phyloP scores from a whole-genome alignment of 2,329 filamentous ascomycete species.

The Nemania serpens region DNA sequence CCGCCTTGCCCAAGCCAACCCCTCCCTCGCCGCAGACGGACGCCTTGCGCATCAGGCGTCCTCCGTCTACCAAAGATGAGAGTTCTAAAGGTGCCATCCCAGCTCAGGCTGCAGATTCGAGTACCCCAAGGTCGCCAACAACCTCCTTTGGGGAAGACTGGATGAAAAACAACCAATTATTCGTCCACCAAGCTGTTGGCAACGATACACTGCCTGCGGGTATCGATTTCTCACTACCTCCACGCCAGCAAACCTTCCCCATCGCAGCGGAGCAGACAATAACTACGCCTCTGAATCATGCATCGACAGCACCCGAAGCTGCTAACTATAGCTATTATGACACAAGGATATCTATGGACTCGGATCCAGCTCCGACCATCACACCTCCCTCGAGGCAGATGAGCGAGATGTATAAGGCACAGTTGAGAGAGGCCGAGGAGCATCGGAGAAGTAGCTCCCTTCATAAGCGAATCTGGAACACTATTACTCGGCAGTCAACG shows the following conservation, averaged over 20 bases:
- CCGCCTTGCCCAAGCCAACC: constrained; percentile 28
- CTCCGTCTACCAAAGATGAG: constrained; percentile 30
- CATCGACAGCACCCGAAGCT: constrained; percentile 33
- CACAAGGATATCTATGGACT: constrained; percentile 41
- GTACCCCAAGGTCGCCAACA: constrained; percentile 25
- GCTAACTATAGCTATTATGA: constrained; percentile 44
- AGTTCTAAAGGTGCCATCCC: constrained; percentile 25
- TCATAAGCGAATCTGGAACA: constrained; percentile 36
- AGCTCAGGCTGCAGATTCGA: constrained; percentile 5
- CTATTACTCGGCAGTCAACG: constrained; percentile 39
- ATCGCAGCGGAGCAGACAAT: constrained; percentile 25
- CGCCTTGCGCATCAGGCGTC: constrained; percentile 17
- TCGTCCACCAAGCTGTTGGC: constrained; percentile 24
- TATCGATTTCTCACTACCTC: constrained; percentile 32
- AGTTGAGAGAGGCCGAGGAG: constrained; percentile 38
- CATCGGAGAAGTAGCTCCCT: constrained; percentile 39
- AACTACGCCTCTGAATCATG: constrained; percentile 29
- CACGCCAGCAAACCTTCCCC: constrained; percentile 32
- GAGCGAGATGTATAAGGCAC: constrained; percentile 41
- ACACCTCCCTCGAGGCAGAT: constrained; percentile 39
- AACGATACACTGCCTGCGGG: constrained; percentile 21
- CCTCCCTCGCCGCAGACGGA: constrained; percentile 24
- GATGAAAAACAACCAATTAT: constrained; percentile 29
- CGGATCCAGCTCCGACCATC: constrained; percentile 34
- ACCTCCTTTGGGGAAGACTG: constrained; percentile 30